These are phyloP conservation scores for Colletotrichum horii DNA, from an alignment of 2,329 filamentous ascomycete species.

Conservation along the genomic window DNA sequence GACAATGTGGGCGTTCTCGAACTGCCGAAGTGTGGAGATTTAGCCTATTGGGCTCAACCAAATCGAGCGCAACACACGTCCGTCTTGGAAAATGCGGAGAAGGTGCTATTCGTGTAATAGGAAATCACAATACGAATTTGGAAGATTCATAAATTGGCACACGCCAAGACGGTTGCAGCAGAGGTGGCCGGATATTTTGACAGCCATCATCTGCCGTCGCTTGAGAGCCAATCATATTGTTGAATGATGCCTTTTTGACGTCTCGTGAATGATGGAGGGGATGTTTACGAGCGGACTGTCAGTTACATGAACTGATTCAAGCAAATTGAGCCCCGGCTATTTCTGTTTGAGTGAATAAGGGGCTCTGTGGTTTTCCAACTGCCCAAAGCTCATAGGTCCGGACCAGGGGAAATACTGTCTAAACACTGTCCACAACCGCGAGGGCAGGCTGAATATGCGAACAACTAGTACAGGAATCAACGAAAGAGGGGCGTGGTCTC, in stretches of 20 bases:
- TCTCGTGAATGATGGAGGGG: neutral
- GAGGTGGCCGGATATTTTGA: neutral
- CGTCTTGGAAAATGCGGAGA: neutral
- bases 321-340: neutral
- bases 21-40: constrained; percentile 4
- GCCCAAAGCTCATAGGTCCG: neutral
- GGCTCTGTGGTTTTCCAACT: neutral
- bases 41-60: neutral
- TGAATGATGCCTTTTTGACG: neutral
- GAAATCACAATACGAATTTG: neutral
- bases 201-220: neutral
- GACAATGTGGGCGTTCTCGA: neutral
- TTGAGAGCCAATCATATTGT: neutral
- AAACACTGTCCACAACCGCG: neutral
- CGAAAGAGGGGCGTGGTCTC: neutral
- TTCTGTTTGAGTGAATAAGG: neutral
- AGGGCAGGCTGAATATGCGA: neutral
- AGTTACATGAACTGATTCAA: neutral
- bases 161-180: neutral
- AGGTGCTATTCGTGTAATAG: neutral
- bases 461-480: neutral
- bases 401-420: neutral
- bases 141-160: neutral
- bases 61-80: neutral
- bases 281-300: neutral